phyloP scores from a whole-genome alignment of 1,139 yeast genomes.

The Hemisphaericaspora xylofermentans region DNA sequence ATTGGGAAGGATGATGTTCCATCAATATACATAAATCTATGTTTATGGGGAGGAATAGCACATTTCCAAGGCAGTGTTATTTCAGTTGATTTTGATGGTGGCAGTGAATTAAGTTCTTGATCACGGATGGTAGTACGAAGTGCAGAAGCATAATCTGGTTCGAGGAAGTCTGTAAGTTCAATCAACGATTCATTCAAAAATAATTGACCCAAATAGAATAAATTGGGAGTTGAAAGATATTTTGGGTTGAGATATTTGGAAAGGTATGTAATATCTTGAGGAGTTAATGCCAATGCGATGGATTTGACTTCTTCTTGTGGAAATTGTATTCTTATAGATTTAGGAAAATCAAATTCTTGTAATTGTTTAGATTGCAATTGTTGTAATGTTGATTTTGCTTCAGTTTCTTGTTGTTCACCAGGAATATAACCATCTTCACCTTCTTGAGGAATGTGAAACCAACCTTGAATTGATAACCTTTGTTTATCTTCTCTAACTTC shows the following conservation, averaged over 20 bases:
- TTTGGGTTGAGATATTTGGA: constrained; percentile 54
- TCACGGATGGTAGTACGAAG: constrained; percentile 50
- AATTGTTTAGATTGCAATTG: constrained; percentile 76
- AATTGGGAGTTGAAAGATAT: constrained; percentile 42
- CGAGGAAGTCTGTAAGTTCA: constrained; percentile 64
- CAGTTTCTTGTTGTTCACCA: constrained; percentile 78
- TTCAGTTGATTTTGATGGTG: constrained; percentile 60
- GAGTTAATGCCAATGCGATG: constrained; percentile 19
- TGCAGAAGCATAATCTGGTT: constrained; percentile 48
- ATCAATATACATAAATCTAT: constrained; percentile 80
- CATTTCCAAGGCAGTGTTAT: constrained; percentile 79
- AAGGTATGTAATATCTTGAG: constrained; percentile 48
- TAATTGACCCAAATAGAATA: constrained; percentile 37
- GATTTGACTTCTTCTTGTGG: constrained; percentile 26
- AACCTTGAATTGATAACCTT: constrained; percentile 90
- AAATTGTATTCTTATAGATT: constrained; percentile 40
- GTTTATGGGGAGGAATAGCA: constrained; percentile 93
- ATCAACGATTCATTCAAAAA: constrained; percentile 71
- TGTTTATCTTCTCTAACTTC: constrained; percentile 91
- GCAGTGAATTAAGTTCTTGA: constrained; percentile 52
- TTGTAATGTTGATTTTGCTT: constrained; percentile 74
- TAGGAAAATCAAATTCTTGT: constrained; percentile 83
- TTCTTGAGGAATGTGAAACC: constrained; percentile 96
- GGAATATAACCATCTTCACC: constrained; percentile 84
- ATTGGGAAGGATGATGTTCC: constrained; percentile 42